Base-by-base conservation (phyloP, 305 asterid genomes). In the Lippia alba region DNA sequence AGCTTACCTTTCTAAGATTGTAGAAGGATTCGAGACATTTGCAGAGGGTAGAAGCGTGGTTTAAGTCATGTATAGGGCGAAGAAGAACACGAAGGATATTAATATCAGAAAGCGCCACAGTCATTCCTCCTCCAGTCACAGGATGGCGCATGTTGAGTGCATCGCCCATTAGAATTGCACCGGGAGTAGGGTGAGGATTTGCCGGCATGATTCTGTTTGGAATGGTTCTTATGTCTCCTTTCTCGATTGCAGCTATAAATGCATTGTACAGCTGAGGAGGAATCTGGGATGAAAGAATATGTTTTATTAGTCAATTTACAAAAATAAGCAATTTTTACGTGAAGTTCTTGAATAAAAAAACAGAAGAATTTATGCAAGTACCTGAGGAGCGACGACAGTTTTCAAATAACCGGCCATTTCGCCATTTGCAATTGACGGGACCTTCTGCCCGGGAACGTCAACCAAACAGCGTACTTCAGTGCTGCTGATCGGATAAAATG, bases 111-210 rank as follows among this genome's bases (percentile, higher is more conserved):
- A 91, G 78, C 64, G 97, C 94, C 4, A 91, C 96, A 0, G 97
- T 91, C 97, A 91, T 91, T 83, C 97, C 97, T 60, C 97, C 97
- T 45, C 97, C 97, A 0, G 94, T 89, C 54, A 91, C 76, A 73
- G 97, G 96, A 73, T 91, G 96, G 40, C 97, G 88, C 96, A 91
- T 88, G 80, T 91, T 91, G 81, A 91, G 86, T 1, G 97, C 91
- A 14, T 91, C 97, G 3, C 97, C 97, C 73, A 91, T 66, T 10
- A 89, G 66, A 69, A 89, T 73, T 10, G 94, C 92, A 7, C 97
- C 97, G 0, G 96, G 97, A 0, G 94, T 91, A 12, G 96, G 96
- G 9, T 74, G 92, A 65, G 96, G 94, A 71, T 69, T 80, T 11
- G 97, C 97, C 0, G 97, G 89, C 97, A 91, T 91, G 88, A 90